Evolutionary conservation across 306 rosid genomes (phyloP).

Genomic region (Castanea mollissima): DNA sequence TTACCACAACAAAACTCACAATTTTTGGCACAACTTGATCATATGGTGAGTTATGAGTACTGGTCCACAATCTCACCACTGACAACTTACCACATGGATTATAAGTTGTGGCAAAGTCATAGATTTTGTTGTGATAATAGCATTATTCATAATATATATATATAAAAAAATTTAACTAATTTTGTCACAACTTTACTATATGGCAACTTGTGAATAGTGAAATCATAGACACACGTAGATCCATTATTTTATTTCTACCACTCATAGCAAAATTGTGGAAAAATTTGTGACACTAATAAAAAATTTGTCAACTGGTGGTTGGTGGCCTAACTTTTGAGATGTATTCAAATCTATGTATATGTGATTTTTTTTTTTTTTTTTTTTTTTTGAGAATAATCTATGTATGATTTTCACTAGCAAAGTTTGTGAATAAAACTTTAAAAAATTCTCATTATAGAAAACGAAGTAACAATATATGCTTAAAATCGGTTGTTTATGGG

Average conservation of each 20-base stretch:
- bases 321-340: background rate
- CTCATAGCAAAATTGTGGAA: too few relatives aligned
- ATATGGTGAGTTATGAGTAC: rapidly evolving
- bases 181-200: too few relatives aligned
- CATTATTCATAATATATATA: too few relatives aligned
- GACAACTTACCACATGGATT: rapidly evolving
- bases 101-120: too few relatives aligned
- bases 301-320: too few relatives aligned
- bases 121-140: too few relatives aligned
- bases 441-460: background rate
- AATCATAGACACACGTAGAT: too few relatives aligned
- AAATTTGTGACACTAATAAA: too few relatives aligned
- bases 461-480: background rate
- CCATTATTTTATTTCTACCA: too few relatives aligned
- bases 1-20: rapidly evolving
- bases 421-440: background rate
- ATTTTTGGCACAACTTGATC: too few relatives aligned
- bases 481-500: background rate
- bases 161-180: too few relatives aligned
- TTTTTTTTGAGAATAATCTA: background rate
- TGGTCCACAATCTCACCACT: rapidly evolving
- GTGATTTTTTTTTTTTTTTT: background rate
- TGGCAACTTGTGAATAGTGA: too few relatives aligned
- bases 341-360: background rate
- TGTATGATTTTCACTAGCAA: background rate